Base-by-base conservation (phyloP, 352 stramenopile species). In the Paralagenidium karlingii region DNA sequence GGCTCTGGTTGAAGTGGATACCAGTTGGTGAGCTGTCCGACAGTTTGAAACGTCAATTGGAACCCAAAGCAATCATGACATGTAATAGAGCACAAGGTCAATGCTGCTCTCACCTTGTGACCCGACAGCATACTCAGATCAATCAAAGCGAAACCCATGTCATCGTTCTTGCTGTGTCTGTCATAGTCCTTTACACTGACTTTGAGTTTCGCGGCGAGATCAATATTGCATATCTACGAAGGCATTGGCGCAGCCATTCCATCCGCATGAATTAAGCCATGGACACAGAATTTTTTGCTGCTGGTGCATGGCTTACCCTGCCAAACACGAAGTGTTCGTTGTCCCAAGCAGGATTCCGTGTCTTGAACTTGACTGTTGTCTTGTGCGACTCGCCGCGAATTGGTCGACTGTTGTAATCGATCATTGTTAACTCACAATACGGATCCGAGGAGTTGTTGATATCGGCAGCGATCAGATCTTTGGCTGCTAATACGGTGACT, bases 301-400 rank as follows among this genome's bases (percentile, higher is more conserved):
- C n/a, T n/a, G n/a, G n/a, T n/a, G n/a, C n/a, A n/a, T 26, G 43
- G 32, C 11, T n/a, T n/a, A n/a, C n/a, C n/a, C 70, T 58, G 8
- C 73, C 73, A 39, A 82, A 83, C 8, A 83, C 57, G 39, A 69
- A 60, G 20, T 79, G 62, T 33, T 80, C 67, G 18, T 77, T 58
- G 22, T 73, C 55, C 60, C 70, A 86, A 9, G 49, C 47, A 12
- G 73, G 73, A 20, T 79, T 73, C 5, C 50, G 51, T 5, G 66
- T 82, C 33, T 63, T 65, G 28, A 82, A 63, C 43, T 79, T 73
- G 15, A 68, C 49, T 1, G 48, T 49, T 12, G 68, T 86, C 8
- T 44, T 58, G 37, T 67, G 69, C 2, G 40, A 52, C 34, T 86
- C 73, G 8, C 68, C 60, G 18, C 59, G 45, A 10, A 83, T 74